Evolutionary conservation across 345 rosid species (phyloP).

Genomic region (Chamaenerion angustifolium): DNA sequence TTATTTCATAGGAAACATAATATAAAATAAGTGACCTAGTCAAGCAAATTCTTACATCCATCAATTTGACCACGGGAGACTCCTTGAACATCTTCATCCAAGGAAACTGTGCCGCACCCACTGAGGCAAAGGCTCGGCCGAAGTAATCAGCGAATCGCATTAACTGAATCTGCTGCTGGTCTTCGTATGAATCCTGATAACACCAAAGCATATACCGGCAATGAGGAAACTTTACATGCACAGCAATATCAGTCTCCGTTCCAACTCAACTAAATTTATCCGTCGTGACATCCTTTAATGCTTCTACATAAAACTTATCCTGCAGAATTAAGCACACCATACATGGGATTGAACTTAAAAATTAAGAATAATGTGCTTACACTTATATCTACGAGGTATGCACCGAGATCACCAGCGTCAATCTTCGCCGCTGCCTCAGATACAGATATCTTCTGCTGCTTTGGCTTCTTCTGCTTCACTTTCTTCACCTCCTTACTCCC

Average conservation of each 20-base stretch:
- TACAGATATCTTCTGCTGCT: conserved; percentile 55
- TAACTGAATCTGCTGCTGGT: conserved; percentile 48
- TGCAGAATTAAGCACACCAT: too few species aligned
- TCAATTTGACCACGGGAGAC: conserved; percentile 34
- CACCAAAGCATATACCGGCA: neutral
- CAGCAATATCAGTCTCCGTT: too few species aligned
- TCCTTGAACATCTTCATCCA: conserved; percentile 63
- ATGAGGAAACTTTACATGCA: neutral
- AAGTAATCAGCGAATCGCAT: conserved; percentile 68
- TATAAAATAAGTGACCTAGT: neutral
- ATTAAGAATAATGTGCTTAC: conserved; percentile 14
- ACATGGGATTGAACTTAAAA: neutral
- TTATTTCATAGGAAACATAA: too few species aligned
- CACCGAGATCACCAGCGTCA: conserved; percentile 36
- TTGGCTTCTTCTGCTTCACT: conserved; percentile 41
- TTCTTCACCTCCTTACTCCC: conserved; percentile 28
- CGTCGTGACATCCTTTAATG: too few species aligned
- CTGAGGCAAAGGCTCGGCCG: conserved; percentile 49
- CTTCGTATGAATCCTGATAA: conserved; percentile 39
- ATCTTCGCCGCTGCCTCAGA: conserved; percentile 50
- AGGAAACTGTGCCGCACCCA: conserved; percentile 51
- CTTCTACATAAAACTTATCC: too few species aligned
- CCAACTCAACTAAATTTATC: too few species aligned
- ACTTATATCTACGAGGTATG: conserved; percentile 42
- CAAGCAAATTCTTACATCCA: conserved; percentile 35